A percentile compares a stretch with the other conserved stretches of the same genome.
Conservation (phyloP, 176 grass and related monocot species). For the Oryza nivara region DNA sequence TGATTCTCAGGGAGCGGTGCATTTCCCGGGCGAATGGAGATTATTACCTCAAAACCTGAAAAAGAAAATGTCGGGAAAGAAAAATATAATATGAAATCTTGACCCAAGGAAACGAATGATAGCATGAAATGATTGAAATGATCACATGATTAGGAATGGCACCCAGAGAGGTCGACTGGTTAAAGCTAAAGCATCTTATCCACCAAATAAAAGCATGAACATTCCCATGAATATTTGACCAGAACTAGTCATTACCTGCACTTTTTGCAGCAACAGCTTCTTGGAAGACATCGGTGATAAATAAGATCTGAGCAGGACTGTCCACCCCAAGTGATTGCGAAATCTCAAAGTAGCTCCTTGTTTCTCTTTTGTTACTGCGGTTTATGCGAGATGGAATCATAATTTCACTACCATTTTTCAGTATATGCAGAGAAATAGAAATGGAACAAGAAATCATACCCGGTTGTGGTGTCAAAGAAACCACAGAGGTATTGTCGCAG, state of each 20-base stretch:
- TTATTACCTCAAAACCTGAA: conserved; percentile 62
- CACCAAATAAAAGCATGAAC: background rate
- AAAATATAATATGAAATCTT: too few species aligned
- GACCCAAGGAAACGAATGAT: too few species aligned
- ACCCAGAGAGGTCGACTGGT: background rate
- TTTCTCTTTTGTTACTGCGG: conserved; percentile 88
- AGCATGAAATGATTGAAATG: background rate
- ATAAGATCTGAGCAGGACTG: conserved; percentile 77
- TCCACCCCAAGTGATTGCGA: conserved; percentile 82
- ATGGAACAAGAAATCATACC: conserved; percentile 61
- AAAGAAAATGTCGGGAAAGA: background rate
- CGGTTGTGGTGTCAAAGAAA: conserved; percentile 89
- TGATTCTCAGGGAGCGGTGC: conserved; percentile 62
- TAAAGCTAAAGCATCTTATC: background rate
- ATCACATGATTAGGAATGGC: background rate
- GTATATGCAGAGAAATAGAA: background rate
- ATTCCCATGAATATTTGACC: background rate
- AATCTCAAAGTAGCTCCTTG: conserved; percentile 85
- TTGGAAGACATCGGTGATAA: conserved; percentile 87
- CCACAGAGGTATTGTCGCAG: conserved; percentile 77
- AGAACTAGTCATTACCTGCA: conserved; percentile 61
- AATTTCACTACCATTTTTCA: conserved; percentile 21
- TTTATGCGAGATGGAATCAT: conserved; percentile 24
- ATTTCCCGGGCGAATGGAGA: conserved; percentile 69
- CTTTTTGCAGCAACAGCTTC: conserved; percentile 86